Base-by-base conservation (phyloP, 495 filamentous ascomycete genomes). In the Penicillium goetzii region DNA sequence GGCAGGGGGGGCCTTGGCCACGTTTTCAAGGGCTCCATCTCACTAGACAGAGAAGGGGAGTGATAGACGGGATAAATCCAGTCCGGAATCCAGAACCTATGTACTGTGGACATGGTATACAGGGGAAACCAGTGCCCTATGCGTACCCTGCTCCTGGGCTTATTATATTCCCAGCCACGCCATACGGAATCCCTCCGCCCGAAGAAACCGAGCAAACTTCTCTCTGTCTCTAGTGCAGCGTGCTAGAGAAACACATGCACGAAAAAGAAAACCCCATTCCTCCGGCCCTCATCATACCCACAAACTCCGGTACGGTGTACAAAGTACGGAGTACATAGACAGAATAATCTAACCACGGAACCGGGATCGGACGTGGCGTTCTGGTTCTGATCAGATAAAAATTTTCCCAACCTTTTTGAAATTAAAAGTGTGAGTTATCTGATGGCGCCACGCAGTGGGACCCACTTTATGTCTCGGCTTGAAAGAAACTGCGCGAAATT, bases 341-440 rank as follows among this genome's bases (percentile, higher is more conserved):
- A 41, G 12, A 8, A 28, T 25, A 17, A 58, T 36, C 41, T 40
- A 30, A 6, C 52, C 26, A 56, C 12, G 21, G 30, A 62, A 36
- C 21, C 26, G 41, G 51, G 49, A 52, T 33, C 26, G 36, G 54
- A 52, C 3, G 33, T 51, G 49, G 28, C 50, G 40, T 55, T 38
- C 19, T 12, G 15, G 23, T 41, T 62, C 50, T 58, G 63, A 74
- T 75, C 70, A 73, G 72, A 75, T 75, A 75, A 75, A 73, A 73
- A 67, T 43, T 61, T 45, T 33, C 21, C 19, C 19, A 11, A 21
- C 9, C 5, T 12, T 43, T 25, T 47, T 47, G 3, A 47, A 10
- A 47, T 47, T 12, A 25, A 55, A 15, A n/a, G 4, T 51, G 11
- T 45, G 43, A 43, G 60, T 75, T 75, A 75, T 75, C 72, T 75